Base-by-base conservation (phyloP, 352 stramenopile genomes). In the Blastocystis sp. region DNA sequence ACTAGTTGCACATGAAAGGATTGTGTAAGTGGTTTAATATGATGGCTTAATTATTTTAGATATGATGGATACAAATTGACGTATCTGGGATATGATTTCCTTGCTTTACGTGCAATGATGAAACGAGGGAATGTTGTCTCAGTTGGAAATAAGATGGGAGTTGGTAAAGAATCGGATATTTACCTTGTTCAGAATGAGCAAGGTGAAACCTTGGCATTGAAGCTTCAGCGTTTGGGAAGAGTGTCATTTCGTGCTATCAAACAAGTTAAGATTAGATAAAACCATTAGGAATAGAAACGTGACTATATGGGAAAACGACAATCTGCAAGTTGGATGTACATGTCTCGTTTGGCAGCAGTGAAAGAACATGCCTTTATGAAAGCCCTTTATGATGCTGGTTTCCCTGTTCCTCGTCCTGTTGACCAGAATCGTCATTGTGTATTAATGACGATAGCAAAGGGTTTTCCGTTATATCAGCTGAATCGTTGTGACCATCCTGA, bases 351-450 rank as follows among this genome's bases (percentile, higher is more conserved):
- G 19, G 98, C 96, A 60, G 96, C 97, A 1, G 93, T 98, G 88
- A 99, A 99, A 91, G 97, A 99, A 91, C 99, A 94, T 89, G 95
- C 97, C 5, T 99, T 99, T 92, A 96, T 99, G 92, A 98, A 97
- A 92, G 94, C 96, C 19, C 92, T 99, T 59, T 95, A 98, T 89
- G 93, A 97, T 66, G 94, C 97, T 56, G 95, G 94, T 56, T 99
- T 99, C 92, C 95, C 96, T n/a, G 98, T 96, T 17, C 97, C 97
- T 5, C 95, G 92, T 75, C 97, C 97, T 1, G 94, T 99, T 88
- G 97, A 97, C 87, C 96, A 97, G 90, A 99, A 98, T 91, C 95
- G 97, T 62, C 97, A 99, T 90, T 93, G 96, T 13, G 97, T 99
- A 56, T 95, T 95, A 80, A 99, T 99, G 97, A 95, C 93, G 76